These are phyloP conservation scores for Lablab purpureus DNA, from an alignment of 306 rosid genomes.

Conservation along the genomic window DNA sequence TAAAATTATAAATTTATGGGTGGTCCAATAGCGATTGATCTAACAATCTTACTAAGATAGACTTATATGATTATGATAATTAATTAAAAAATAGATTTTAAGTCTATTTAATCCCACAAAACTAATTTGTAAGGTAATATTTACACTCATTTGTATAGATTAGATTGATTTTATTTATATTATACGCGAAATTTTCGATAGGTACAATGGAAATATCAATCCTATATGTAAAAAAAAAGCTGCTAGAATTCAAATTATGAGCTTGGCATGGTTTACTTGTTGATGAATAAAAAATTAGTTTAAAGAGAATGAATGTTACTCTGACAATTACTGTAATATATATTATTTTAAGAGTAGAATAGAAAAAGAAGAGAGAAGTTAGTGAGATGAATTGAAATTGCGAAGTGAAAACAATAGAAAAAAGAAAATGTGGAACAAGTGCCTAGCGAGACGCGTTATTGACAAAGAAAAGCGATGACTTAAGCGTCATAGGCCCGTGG, in stretches of 20 bases:
- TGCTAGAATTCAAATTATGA: not conserved
- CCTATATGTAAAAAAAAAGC: not conserved
- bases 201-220: not conserved
- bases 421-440: conserved; percentile 2
- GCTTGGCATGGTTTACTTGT: not conserved
- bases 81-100: no score
- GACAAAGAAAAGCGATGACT: not conserved
- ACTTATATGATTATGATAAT: no score
- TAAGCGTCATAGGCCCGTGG: conserved; percentile 41
- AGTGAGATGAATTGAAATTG: not conserved
- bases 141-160: no score
- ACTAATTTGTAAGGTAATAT: no score
- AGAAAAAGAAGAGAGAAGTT: not conserved
- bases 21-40: no score
- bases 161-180: no score
- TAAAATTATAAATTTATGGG: no score
- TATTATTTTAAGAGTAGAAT: not conserved
- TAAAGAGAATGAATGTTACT: not conserved
- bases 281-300: not conserved
- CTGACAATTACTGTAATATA: not conserved
- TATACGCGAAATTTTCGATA: no score
- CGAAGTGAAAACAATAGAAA: not conserved
- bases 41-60: no score
- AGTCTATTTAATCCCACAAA: no score
- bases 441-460: conserved; percentile 11